Evolutionary conservation across 257 asterid genomes (phyloP), one percentile per base, ranked within the genome.

Genomic region (Asclepias syriaca): DNA sequence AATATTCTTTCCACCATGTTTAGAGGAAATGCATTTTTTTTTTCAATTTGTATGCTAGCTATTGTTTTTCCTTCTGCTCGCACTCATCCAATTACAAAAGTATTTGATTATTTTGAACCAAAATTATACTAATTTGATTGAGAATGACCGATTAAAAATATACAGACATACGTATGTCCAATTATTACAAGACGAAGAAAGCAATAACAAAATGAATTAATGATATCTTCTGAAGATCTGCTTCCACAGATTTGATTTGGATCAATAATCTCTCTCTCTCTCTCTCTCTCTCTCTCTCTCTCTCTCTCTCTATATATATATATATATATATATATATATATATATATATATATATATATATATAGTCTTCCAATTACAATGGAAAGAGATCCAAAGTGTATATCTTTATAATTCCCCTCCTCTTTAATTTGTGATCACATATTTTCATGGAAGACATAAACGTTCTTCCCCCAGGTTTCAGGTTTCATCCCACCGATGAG

Each of bases 401-500:
- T 43, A 43, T 43, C 9, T 43, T 6, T 43, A 43, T 43, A 43
- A 6, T 5, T 43, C 48, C 10, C 48, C 10, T 43, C 48, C 45
- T 73, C 27, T 24, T 24, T 24, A 24, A 24, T 24, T 60, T 29
- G 5, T 29, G 4, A 60, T 49, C 40, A 49, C 0, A 3, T 21
- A 49, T 37, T 19, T 24, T 39, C 15, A 79, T 79, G 80, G 70
- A 69, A 71, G 68, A 58, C 65, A 78, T 79, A 66, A 40, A 68
- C 22, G 34, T 67, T 72, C 78, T 79, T 12, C 87, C 87, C 19
- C 81, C 79, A 15, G 87, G 87, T 8, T 83, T 83, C 74, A 65
- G 82, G 70, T 83, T 80, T 57, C 80, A 77, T 14, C 87, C 87
- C 22, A 83, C 82, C 1, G 87, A 77, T 27, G 84, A 83, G 50